Conservation (phyloP, 768 basidiomycete genomes). For the Naematelia aurantialba region DNA sequence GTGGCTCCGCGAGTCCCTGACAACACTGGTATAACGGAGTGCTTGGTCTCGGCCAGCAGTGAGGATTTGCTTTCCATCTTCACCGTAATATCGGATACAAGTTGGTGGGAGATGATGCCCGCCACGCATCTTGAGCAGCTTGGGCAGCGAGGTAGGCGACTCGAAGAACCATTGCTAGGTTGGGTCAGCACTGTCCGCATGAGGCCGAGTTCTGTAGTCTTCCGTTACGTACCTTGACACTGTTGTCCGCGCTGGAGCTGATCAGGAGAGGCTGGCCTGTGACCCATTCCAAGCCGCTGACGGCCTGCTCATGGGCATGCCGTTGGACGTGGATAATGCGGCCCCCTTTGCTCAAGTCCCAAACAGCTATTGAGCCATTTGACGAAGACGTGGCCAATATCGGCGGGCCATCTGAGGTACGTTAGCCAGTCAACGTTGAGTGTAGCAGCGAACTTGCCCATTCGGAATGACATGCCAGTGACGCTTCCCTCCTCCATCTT, state of each 20-base stretch:
- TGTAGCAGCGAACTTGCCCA: constrained; percentile 58
- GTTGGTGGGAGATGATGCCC: constrained; percentile 90
- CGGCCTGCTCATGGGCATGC: constrained; percentile 81
- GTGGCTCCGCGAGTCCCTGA: constrained; percentile 88
- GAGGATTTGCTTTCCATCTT: constrained; percentile 91
- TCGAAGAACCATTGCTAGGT: constrained; percentile 95
- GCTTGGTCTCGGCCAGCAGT: constrained; percentile 80
- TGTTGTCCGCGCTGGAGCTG: constrained; percentile 89
- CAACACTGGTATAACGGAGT: constrained; percentile 83
- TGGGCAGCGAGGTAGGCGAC: constrained; percentile 76
- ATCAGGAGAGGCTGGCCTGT: constrained; percentile 86
- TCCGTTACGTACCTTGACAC: constrained; percentile 73
- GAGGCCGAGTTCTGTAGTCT: not conserved
- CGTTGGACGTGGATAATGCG: constrained; percentile 77
- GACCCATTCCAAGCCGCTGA: constrained; percentile 83
- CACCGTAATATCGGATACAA: constrained; percentile 88
- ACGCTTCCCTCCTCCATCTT: constrained; percentile 84
- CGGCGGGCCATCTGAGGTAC: constrained; percentile 70
- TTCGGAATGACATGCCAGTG: constrained; percentile 74
- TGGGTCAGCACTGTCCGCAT: not conserved
- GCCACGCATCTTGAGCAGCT: constrained; percentile 83
- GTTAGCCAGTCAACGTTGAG: not conserved
- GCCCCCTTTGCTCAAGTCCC: constrained; percentile 83
- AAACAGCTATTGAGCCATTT: constrained; percentile 81
- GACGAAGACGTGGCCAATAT: constrained; percentile 84